A percentile compares a stretch with the other conserved stretches of the same genome.
These are phyloP conservation scores for Ogataea degrootiae DNA, from an alignment of 805 yeast species.

Conservation along the genomic window DNA sequence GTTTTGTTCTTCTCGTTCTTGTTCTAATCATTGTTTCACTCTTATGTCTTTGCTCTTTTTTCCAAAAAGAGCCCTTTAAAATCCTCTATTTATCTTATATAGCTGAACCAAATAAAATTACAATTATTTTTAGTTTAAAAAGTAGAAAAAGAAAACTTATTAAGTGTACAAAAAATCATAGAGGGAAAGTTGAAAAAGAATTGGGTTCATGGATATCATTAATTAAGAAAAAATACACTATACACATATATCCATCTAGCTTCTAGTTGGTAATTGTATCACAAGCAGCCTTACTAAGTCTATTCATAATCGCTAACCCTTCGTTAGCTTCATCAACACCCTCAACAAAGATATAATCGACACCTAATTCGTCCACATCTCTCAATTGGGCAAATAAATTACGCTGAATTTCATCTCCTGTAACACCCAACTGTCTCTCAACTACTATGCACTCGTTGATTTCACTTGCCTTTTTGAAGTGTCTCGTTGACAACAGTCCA, in stretches of 20 bases:
- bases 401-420: slow-evolving; percentile 62
- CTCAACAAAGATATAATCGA: slow-evolving; percentile 75
- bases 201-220: not conserved
- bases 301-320: slow-evolving; percentile 93
- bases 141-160: too few species aligned
- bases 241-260: not conserved
- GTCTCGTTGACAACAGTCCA: slow-evolving; percentile 47
- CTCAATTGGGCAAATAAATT: slow-evolving; percentile 71
- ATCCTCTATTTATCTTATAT: too few species aligned
- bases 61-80: too few species aligned
- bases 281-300: slow-evolving; percentile 79
- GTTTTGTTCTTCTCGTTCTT: too few species aligned
- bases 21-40: too few species aligned
- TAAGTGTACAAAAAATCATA: too few species aligned
- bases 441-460: slow-evolving; percentile 15
- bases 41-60: too few species aligned
- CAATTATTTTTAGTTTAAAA: too few species aligned
- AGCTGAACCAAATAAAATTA: too few species aligned
- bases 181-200: too few species aligned
- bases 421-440: slow-evolving; percentile 38
- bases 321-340: slow-evolving; percentile 71
- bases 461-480: slow-evolving; percentile 25
- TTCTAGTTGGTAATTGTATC: slow-evolving; percentile 24
- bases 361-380: slow-evolving; percentile 65
- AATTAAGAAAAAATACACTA: not conserved